Evolutionary conservation across 495 filamentous ascomycete genomes (phyloP), one percentile per base, ranked within the genome.

Genomic region (Podospora conica): DNA sequence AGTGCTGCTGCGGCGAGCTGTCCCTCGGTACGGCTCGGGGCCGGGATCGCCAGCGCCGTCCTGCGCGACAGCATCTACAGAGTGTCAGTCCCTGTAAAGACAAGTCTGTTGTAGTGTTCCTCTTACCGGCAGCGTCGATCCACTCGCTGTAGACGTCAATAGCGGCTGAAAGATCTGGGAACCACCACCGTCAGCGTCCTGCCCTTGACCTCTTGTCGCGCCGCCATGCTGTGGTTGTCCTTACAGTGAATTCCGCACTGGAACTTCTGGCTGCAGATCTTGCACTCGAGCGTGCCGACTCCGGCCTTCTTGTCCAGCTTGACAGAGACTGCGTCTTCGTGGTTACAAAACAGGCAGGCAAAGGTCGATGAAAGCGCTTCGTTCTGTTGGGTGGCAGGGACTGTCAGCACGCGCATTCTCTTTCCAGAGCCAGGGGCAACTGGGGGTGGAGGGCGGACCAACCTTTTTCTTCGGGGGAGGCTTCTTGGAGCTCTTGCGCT

Each of bases 121-220:
- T 12, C 71, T 83, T 85, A 81, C 97, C 94, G 74, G 95, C 97
- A 40, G 95, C 95, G 79, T 98, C 95, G 60, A 98, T 90, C 95
- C 95, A 98, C 73, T 97, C 96, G 29, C 91, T 91, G 74, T 98
- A 98, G 18, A 98, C 94, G 71, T 98, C 95, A 28, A 98, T 92
- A 1, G 90, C 84, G 18, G 90, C 89, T 40, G 92, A 94, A 63
- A 98, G 87, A 74, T 93, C 92, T 96, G 60, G 1, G 60, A 58
- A 31, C 27, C 31, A 31, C 11, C 55, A 40, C 22, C 18, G 21
- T 64, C 55, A 63, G 48, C 27, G 25, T 15, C 63, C 23, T 22
- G 3, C n/a, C 61, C 21, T 28, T n/a, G 3, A 18, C n/a, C 23
- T 12, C 55, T 25, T 6, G 1, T 8, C 33, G 59, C 21, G 22